phyloP scores from a whole-genome alignment of 371 early-diverging fungal species.

The Scutellospora calospora region DNA sequence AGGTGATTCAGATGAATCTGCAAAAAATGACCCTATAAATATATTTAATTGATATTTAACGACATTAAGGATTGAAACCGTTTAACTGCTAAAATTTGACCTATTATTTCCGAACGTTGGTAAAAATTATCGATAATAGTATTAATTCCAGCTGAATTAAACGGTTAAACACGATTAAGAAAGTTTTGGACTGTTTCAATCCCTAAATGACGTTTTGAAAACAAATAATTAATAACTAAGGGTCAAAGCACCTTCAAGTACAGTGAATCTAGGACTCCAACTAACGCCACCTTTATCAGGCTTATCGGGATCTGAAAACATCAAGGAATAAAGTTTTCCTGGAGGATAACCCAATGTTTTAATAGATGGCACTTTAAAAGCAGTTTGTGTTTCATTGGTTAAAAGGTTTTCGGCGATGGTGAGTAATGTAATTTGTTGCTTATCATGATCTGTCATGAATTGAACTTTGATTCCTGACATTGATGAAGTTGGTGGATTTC shows the following conservation, averaged over 20 bases:
- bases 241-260: not conserved
- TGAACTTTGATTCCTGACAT: conserved; percentile 15
- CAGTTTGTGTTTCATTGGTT: too few species aligned
- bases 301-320: conserved; percentile 5
- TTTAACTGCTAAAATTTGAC: too few species aligned
- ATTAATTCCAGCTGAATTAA: too few species aligned
- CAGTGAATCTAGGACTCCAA: not conserved
- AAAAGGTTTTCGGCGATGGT: not conserved
- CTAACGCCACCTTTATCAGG: not conserved
- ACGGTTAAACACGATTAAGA: too few species aligned
- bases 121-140: too few species aligned
- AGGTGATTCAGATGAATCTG: too few species aligned
- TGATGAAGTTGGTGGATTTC: not conserved
- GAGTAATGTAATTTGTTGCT: not conserved
- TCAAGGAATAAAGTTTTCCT: conserved; percentile 27
- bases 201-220: not conserved
- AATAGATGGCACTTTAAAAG: not conserved
- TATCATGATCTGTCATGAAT: conserved; percentile 3
- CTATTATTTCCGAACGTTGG: too few species aligned
- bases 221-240: not conserved
- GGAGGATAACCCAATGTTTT: not conserved
- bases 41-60: too few species aligned
- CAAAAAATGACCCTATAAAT: too few species aligned
- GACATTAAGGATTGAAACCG: too few species aligned
- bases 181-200: not conserved